Conservation (phyloP, 2,329 filamentous ascomycete species). For the Dryadomyces sulphureus region DNA sequence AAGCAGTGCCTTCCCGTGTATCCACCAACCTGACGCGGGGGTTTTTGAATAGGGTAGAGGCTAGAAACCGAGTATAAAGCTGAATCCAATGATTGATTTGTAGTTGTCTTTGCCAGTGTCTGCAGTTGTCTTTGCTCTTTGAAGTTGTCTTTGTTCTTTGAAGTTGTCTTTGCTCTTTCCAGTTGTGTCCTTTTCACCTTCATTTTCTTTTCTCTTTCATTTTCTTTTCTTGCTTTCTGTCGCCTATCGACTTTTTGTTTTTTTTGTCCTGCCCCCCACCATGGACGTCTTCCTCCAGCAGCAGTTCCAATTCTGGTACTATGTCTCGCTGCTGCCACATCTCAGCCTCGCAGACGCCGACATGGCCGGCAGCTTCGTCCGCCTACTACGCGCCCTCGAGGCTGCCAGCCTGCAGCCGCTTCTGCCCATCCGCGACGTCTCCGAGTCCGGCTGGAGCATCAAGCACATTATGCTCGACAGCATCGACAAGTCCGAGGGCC, state of each 20-base stretch:
- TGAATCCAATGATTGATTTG: no score
- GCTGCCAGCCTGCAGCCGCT: neutral
- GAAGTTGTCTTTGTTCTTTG: neutral
- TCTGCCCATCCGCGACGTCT: conserved; percentile 1
- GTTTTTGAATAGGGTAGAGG: no score
- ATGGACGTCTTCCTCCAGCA: conserved; percentile 5
- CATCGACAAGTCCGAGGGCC: conserved; percentile 6
- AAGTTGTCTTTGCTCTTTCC: no score
- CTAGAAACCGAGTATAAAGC: no score
- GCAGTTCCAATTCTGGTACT: conserved; percentile 9
- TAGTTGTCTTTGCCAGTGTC: no score
- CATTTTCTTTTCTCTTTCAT: neutral
- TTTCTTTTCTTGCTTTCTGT: neutral
- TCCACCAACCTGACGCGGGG: no score
- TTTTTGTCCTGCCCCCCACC: neutral
- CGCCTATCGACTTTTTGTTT: neutral
- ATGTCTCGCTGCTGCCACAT: conserved; percentile 3
- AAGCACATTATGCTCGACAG: conserved; percentile 8
- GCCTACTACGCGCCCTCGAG: conserved; percentile 8
- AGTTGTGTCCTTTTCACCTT: neutral
- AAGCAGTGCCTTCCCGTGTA: no score
- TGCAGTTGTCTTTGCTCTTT: no score
- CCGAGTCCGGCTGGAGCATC: conserved; percentile 5
- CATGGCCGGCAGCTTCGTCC: neutral
- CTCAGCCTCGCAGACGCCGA: conserved; percentile 5